These are phyloP conservation scores for Calendula officinalis DNA, from an alignment of 129 eudicot genomes.

Conservation along the genomic window DNA sequence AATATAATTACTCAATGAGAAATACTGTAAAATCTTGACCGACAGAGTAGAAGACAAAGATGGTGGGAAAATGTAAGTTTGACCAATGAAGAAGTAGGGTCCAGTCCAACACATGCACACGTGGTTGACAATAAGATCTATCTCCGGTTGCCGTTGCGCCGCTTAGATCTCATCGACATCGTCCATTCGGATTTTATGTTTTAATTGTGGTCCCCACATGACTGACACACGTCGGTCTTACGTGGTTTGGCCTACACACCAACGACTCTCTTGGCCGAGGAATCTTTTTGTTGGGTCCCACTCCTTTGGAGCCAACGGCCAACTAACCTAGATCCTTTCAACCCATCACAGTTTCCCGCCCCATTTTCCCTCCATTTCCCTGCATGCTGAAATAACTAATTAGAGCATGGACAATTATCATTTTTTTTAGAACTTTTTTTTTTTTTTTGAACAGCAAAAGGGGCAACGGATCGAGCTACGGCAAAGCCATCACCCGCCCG, in stretches of 20 bases:
- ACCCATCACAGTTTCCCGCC: constrained; percentile 10
- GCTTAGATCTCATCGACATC: constrained; percentile 43
- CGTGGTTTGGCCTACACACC: constrained; percentile 21
- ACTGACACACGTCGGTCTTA: constrained; percentile 29
- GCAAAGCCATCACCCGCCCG: too few species aligned
- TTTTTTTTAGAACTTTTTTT: too few species aligned
- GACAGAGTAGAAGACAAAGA: constrained; percentile 18
- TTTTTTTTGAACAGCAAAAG: too few species aligned
- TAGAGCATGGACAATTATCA: too few species aligned
- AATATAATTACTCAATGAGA: too few species aligned
- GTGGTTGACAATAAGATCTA: constrained; percentile 24
- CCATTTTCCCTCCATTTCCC: neutral
- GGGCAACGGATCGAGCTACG: too few species aligned
- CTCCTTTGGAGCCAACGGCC: constrained; percentile 29
- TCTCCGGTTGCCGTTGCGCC: constrained; percentile 41
- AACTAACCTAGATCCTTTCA: constrained; percentile 20
- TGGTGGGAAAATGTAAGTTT: constrained; percentile 2
- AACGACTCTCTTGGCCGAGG: constrained; percentile 25
- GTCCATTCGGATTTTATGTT: constrained; percentile 16
- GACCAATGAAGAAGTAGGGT: constrained; percentile 14
- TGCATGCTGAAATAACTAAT: too few species aligned
- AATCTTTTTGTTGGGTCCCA: constrained; percentile 27
- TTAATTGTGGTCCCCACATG: constrained; percentile 22
- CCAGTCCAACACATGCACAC: constrained; percentile 22
- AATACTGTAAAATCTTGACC: neutral